Evolutionary conservation across 352 stramenopile genomes (phyloP), one percentile per base, ranked within the genome.

Genomic region (Phytophthora litchii): DNA sequence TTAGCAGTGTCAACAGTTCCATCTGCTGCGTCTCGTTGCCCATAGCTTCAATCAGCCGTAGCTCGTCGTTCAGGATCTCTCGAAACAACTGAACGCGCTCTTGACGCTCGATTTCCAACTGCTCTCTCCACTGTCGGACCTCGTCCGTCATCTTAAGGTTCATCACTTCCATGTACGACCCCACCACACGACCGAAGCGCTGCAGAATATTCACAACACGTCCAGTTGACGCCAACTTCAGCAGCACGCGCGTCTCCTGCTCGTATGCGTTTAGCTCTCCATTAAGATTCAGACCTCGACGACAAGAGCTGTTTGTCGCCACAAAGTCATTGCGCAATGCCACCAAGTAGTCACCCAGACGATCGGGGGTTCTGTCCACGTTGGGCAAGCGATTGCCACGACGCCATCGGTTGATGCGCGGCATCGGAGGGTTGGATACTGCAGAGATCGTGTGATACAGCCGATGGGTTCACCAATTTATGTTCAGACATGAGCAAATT

Each of bases 21-120:
- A 72, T 51, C 32, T 67, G 44, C 32, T 71, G 63, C 3, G 34
- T 54, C 20, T 72, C 57, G 51, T 72, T 45, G 3, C 63, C 57
- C 46, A 72, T 63, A 0, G 46, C 45, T 25, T 59, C 36, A 7
- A 56, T 4, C 9, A 72, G 23, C 0, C 38, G 44, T 23, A 60
- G 44, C 9, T 67, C 56, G 16, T 72, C 46, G 0, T n/a, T 17
- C 0, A 67, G 17, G 1, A 72, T 37, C 17, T 32, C 23, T 17
- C 55, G 25, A 34, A 67, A 72, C 8, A 51, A 17, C 6, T 27
- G 13, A 25, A 63, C 58, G 2, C 63, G 57, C 25, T 72, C 45
- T 31, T 40, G 36, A 6, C 63, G 57, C 23, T 72, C 63, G 1
- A 36, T 19, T 8, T 45, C 21, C 41, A 72, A 21, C 36, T 60